Conservation (phyloP, 768 basidiomycete species). For the Mycena amicta region DNA sequence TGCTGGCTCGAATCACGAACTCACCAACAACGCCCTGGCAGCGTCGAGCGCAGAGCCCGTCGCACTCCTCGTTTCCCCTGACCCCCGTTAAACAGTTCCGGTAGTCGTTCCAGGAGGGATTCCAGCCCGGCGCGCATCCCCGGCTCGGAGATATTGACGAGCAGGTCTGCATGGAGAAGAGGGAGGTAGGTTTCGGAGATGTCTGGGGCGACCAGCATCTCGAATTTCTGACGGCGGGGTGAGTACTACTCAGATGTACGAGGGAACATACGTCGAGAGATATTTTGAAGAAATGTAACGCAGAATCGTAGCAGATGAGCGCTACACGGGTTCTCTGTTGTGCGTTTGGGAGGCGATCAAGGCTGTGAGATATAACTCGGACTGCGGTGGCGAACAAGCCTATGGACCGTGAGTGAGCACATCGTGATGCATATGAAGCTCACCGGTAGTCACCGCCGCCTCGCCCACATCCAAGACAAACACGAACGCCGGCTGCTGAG, state of each 20-base stretch:
- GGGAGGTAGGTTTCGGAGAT: conserved; percentile 68
- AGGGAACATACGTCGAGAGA: conserved; percentile 36
- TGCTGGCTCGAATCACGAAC: neutral
- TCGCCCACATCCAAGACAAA: conserved; percentile 71
- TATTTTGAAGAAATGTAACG: conserved; percentile 67
- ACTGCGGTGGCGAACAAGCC: conserved; percentile 70
- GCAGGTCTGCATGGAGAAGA: conserved; percentile 54
- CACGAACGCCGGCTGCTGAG: conserved; percentile 66
- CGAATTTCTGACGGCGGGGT: conserved; percentile 24
- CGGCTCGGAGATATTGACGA: conserved; percentile 62
- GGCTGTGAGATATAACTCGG: conserved; percentile 63
- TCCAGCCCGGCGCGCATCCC: conserved; percentile 47
- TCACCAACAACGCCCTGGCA: conserved; percentile 4
- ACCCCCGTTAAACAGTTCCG: conserved; percentile 55
- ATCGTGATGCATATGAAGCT: conserved; percentile 26
- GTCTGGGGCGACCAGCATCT: conserved; percentile 70
- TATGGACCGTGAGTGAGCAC: neutral
- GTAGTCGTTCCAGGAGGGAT: conserved; percentile 52
- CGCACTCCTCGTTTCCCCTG: neutral
- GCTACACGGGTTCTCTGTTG: conserved; percentile 62
- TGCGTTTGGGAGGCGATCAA: conserved; percentile 67
- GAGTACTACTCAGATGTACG: neutral
- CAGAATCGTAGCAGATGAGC: conserved; percentile 61
- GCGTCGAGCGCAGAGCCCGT: conserved; percentile 11
- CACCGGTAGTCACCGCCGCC: conserved; percentile 56